Evolutionary conservation across 768 basidiomycete species (phyloP).

Genomic region (Naganishia kalamii): DNA sequence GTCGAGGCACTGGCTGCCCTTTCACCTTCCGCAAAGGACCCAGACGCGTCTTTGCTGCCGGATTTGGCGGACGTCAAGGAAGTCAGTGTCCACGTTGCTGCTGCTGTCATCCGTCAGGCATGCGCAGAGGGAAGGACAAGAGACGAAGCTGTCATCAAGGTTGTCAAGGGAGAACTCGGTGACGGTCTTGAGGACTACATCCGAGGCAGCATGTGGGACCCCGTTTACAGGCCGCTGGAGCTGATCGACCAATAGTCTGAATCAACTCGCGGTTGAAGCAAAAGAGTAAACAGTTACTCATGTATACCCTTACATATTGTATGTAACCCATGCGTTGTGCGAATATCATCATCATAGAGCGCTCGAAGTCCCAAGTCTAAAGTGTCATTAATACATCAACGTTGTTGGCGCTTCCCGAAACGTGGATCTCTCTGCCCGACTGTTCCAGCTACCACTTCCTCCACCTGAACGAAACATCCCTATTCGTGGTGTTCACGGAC

Average conservation of each 20-base stretch:
- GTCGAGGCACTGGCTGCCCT: constrained; percentile 68
- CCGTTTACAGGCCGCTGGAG: constrained; percentile 48
- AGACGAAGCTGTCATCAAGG: constrained; percentile 38
- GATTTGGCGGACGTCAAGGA: constrained; percentile 66
- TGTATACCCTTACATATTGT: constrained; percentile 3
- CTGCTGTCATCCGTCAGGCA: constrained; percentile 74
- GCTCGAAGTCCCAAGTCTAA: neutral
- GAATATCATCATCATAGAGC: neutral
- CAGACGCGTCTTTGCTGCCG: constrained; percentile 66
- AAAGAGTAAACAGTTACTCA: neutral
- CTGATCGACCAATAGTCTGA: constrained; percentile 25
- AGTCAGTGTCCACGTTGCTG: constrained; percentile 68
- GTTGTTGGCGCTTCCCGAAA: no score
- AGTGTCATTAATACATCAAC: no score
- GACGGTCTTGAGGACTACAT: constrained; percentile 46
- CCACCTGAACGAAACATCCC: no score
- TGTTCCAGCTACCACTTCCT: neutral
- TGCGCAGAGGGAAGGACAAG: constrained; percentile 64
- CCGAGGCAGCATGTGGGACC: constrained; percentile 50
- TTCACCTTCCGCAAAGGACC: constrained; percentile 67
- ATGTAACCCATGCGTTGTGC: neutral
- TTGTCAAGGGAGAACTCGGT: constrained; percentile 37
- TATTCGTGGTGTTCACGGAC: no score
- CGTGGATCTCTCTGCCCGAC: neutral
- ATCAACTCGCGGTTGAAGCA: neutral